Percentiles rank a stretch among this genome's conserved stretches.
Conservation (phyloP, 805 yeast species). For the Starmerella floris region DNA sequence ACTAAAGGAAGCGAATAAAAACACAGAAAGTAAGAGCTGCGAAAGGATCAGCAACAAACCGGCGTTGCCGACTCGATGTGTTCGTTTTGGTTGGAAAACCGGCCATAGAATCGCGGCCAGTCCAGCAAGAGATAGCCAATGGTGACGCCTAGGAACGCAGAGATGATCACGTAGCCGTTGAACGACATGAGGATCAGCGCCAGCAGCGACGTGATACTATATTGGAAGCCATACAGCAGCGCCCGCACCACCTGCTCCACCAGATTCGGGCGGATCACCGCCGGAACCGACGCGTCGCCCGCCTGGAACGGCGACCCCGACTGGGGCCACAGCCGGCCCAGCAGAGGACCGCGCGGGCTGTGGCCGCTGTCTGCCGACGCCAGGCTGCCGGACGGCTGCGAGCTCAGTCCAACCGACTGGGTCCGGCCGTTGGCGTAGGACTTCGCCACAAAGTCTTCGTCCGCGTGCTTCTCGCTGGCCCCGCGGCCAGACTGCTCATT, state of each 20-base stretch:
- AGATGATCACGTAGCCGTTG: constrained; percentile 53
- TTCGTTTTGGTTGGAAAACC: background rate
- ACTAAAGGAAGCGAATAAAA: too few species aligned
- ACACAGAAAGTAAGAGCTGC: too few species aligned
- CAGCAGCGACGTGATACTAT: constrained; percentile 51
- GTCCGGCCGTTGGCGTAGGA: background rate
- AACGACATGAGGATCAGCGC: constrained; percentile 67
- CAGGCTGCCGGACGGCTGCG: background rate
- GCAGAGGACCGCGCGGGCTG: background rate
- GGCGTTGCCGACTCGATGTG: background rate
- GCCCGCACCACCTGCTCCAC: constrained; percentile 42
- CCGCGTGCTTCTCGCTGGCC: background rate
- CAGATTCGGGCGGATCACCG: constrained; percentile 29
- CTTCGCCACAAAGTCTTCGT: background rate
- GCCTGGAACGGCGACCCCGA: background rate
- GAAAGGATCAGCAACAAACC: background rate
- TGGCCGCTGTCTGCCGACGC: background rate
- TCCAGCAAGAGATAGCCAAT: constrained; percentile 45
- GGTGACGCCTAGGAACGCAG: constrained; percentile 49
- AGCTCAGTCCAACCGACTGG: background rate
- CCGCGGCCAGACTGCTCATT: background rate
- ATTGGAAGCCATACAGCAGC: constrained; percentile 41
- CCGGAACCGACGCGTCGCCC: background rate
- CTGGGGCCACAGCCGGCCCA: background rate
- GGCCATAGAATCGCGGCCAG: constrained; percentile 16